A percentile compares a stretch with the other conserved stretches of the same genome.
Conservation (phyloP, 2,329 filamentous ascomycete species). For the Hypoxylon sp. region DNA sequence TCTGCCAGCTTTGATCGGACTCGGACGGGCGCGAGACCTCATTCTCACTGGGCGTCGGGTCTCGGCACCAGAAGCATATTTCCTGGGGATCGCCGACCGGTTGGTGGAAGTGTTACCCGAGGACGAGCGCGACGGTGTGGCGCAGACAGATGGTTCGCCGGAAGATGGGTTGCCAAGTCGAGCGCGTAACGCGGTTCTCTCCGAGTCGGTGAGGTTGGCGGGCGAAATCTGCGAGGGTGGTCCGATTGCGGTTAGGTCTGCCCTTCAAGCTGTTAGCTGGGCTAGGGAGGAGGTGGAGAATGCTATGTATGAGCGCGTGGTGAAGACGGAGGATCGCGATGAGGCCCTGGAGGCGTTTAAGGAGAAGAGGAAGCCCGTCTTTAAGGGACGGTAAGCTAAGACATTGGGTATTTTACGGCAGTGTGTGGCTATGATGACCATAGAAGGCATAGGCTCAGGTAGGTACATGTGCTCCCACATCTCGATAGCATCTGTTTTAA, state of each 20-base stretch:
- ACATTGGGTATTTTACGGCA: too few relatives aligned
- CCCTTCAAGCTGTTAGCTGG: slow-evolving; percentile 78
- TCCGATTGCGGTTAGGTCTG: slow-evolving; percentile 82
- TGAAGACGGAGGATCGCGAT: slow-evolving; percentile 83
- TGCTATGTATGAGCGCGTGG: slow-evolving; percentile 82
- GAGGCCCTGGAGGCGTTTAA: slow-evolving; percentile 88
- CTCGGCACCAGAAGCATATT: slow-evolving; percentile 84
- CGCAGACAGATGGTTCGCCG: slow-evolving; percentile 45
- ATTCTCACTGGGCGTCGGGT: slow-evolving; percentile 91
- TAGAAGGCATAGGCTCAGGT: too few relatives aligned
- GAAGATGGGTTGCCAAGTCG: slow-evolving; percentile 58
- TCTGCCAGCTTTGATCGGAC: slow-evolving; percentile 81
- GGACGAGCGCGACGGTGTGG: slow-evolving; percentile 56
- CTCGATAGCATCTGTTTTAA: too few relatives aligned
- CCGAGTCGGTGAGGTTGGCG: slow-evolving; percentile 80
- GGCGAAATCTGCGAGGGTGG: slow-evolving; percentile 89
- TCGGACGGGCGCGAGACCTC: slow-evolving; percentile 83
- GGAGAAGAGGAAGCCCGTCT: slow-evolving; percentile 68
- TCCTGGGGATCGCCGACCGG: slow-evolving; percentile 88
- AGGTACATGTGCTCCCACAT: too few relatives aligned
- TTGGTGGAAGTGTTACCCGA: slow-evolving; percentile 79
- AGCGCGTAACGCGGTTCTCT: slow-evolving; percentile 73
- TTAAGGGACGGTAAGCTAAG: slow-evolving; percentile 57
- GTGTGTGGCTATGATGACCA: too few relatives aligned
- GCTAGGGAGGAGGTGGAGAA: slow-evolving; percentile 82